Conservation (phyloP, 441 rosid species). For the Croton setiger region DNA sequence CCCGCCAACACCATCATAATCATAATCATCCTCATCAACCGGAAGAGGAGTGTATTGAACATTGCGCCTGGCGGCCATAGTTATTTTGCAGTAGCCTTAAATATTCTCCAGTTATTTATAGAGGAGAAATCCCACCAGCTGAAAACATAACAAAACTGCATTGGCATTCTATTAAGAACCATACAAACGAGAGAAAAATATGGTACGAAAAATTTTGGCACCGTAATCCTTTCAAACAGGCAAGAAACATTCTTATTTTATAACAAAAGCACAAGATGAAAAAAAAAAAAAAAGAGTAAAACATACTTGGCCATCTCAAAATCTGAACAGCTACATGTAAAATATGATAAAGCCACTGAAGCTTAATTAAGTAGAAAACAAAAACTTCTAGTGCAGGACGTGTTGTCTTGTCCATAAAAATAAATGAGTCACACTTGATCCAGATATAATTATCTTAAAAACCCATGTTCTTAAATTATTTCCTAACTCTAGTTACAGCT, state of each 20-base stretch:
- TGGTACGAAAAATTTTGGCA: not conserved
- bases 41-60: constrained; percentile 53
- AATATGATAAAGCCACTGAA: not conserved
- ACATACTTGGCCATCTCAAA: not conserved
- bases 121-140: not conserved
- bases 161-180: not conserved
- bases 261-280: too few species aligned
- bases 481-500: not conserved
- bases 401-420: not conserved
- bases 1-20: constrained; percentile 26
- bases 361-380: not conserved
- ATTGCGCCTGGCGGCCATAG: constrained; percentile 62
- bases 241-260: not conserved
- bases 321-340: not conserved
- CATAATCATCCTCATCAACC: constrained; percentile 47
- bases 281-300: not conserved
- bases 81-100: constrained; percentile 2
- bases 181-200: not conserved
- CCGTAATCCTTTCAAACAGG: not conserved
- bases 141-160: constrained; percentile 1
- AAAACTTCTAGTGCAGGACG: not conserved
- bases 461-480: not conserved
- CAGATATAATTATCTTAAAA: too few species aligned
- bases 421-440: not conserved
- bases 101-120: not conserved